These are phyloP conservation scores for Domatiomyces catenatus DNA, from an alignment of 2,329 filamentous ascomycete genomes.

Conservation along the genomic window DNA sequence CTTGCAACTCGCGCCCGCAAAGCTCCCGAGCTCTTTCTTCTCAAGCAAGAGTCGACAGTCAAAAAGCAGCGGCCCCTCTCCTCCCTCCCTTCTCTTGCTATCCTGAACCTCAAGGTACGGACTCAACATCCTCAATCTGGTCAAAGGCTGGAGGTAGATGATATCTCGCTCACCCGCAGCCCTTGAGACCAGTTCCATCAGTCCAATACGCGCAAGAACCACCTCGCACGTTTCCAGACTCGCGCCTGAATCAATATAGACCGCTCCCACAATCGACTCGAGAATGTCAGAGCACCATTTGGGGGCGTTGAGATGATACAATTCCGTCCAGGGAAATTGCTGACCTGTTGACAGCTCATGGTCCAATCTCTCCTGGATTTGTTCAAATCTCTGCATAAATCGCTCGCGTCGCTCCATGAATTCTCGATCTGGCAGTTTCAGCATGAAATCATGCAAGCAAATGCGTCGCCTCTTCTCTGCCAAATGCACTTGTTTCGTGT, in stretches of 20 bases:
- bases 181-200: conserved; percentile 25
- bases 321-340: conserved; percentile 60
- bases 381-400: conserved; percentile 24
- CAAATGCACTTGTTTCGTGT: conserved; percentile 17
- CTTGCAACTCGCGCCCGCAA: not conserved
- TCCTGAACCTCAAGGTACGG: not conserved
- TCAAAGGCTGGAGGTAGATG: not conserved
- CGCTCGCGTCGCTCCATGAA: conserved; percentile 1
- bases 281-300: conserved; percentile 78
- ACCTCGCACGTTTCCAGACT: conserved; percentile 42
- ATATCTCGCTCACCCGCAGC: conserved; percentile 13
- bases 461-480: conserved; percentile 17
- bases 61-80: not conserved
- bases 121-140: not conserved
- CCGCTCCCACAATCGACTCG: conserved; percentile 63
- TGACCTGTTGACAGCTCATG: conserved; percentile 34
- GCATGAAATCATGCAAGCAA: conserved; percentile 10
- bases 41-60: not conserved
- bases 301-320: conserved; percentile 48
- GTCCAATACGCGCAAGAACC: conserved; percentile 48
- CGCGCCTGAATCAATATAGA: conserved; percentile 64
- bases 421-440: conserved; percentile 2
- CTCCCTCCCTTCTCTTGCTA: not conserved
- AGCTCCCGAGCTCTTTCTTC: not conserved
- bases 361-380: conserved; percentile 35